Conservation (phyloP, 108 stramenopile species). For the Fragilariopsis cylindrus region DNA sequence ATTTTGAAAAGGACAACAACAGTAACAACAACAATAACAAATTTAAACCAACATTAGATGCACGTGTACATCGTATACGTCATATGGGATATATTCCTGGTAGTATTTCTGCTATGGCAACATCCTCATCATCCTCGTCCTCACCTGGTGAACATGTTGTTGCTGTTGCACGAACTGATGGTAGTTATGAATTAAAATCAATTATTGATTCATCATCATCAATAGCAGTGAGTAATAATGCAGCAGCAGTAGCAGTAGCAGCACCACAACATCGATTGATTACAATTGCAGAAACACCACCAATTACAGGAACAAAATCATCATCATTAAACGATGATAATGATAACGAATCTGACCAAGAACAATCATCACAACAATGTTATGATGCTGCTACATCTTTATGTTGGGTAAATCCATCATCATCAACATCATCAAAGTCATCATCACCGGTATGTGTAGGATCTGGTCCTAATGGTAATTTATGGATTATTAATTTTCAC, state of each 20-base stretch:
- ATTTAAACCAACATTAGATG: conserved; percentile 43
- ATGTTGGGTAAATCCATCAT: conserved; percentile 4
- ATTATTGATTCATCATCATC: conserved; percentile 11
- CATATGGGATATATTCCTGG: conserved; percentile 60
- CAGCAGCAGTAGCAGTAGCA: no score
- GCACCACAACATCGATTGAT: conserved; percentile 22
- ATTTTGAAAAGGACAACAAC: neutral
- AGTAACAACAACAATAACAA: neutral
- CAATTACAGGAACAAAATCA: neutral
- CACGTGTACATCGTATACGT: conserved; percentile 71
- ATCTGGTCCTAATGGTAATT: conserved; percentile 73
- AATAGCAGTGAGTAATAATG: neutral
- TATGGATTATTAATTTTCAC: conserved; percentile 75
- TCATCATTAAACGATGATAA: neutral
- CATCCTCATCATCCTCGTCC: conserved; percentile 1
- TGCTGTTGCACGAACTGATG: conserved; percentile 65
- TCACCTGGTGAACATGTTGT: conserved; percentile 26
- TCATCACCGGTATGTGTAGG: conserved; percentile 53
- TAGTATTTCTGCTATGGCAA: conserved; percentile 54
- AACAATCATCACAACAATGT: neutral
- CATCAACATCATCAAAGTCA: neutral
- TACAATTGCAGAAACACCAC: conserved; percentile 61
- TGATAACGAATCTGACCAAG: neutral
- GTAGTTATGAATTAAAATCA: conserved; percentile 55
- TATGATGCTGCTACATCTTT: conserved; percentile 1